Percentiles rank a stretch among this genome's conserved stretches.
phyloP scores from a whole-genome alignment of 1,284 basidiomycete genomes.

The Farysia itapuensis region DNA sequence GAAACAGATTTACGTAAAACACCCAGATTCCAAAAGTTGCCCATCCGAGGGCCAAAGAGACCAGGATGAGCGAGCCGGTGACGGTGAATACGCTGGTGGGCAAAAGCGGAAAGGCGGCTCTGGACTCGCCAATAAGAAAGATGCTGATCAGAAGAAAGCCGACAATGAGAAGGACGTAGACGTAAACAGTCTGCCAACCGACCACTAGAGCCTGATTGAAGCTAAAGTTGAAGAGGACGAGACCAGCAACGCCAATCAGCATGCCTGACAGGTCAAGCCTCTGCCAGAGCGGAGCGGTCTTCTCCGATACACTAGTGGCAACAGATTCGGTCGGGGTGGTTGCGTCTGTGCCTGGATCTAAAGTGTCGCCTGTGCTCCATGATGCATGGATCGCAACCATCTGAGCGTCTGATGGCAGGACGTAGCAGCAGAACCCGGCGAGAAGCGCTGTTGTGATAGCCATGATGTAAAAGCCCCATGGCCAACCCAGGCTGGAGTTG shows the following conservation, averaged over 20 bases:
- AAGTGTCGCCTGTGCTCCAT: constrained; percentile 6
- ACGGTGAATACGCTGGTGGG: constrained; percentile 33
- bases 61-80: constrained; percentile 13
- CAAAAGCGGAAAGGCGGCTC: constrained; percentile 28
- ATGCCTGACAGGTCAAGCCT: constrained; percentile 36
- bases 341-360: not conserved
- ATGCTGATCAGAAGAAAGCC: constrained; percentile 25
- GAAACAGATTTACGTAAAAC: constrained; percentile 21
- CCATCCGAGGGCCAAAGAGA: constrained; percentile 38
- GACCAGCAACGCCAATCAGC: constrained; percentile 28
- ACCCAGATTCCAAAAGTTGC: constrained; percentile 39
- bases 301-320: not conserved
- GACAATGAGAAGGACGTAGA: constrained; percentile 42
- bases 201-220: constrained; percentile 46
- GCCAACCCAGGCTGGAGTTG: constrained; percentile 21
- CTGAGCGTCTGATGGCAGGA: constrained; percentile 35
- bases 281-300: constrained; percentile 5
- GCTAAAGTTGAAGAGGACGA: constrained; percentile 45
- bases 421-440: constrained; percentile 7
- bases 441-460: constrained; percentile 22
- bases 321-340: not conserved
- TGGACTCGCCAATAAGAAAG: constrained; percentile 27
- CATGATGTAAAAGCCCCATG: constrained; percentile 42
- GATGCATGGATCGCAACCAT: constrained; percentile 15
- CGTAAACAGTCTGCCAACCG: constrained; percentile 43